Conservation (phyloP, 2,329 filamentous ascomycete genomes). For the Trichoderma gracile region DNA sequence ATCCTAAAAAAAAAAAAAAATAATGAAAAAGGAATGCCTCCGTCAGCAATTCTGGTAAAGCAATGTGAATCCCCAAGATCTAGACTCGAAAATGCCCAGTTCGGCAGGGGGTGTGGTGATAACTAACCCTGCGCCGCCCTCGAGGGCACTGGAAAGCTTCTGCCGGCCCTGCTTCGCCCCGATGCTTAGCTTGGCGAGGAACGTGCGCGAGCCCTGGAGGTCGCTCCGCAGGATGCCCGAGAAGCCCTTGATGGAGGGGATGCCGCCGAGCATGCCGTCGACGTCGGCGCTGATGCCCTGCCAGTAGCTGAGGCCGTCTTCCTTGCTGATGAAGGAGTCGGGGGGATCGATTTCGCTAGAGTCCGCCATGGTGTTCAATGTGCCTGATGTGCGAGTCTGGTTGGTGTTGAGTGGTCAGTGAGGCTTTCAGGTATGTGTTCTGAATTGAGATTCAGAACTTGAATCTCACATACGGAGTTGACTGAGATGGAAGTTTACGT, state of each 20-base stretch:
- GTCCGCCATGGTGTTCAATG: too few species aligned
- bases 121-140: conserved; percentile 45
- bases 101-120: too few species aligned
- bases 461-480: too few species aligned
- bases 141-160: conserved; percentile 37
- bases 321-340: conserved; percentile 34
- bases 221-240: conserved; percentile 49
- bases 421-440: too few species aligned
- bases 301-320: conserved; percentile 47
- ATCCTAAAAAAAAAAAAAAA: conserved; percentile 62
- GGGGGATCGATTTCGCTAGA: background rate
- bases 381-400: too few species aligned
- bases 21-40: too few species aligned
- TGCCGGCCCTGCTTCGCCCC: conserved; percentile 39
- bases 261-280: conserved; percentile 77
- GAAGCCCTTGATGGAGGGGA: conserved; percentile 32
- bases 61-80: too few species aligned
- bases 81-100: too few species aligned
- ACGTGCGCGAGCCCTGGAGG: conserved; percentile 66
- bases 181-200: conserved; percentile 65
- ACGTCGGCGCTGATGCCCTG: conserved; percentile 44
- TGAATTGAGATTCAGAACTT: too few species aligned
- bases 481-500: too few species aligned
- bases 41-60: background rate
- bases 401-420: background rate